Base-by-base conservation (phyloP, 176 grass and related monocot genomes). In the Musa itinerans region DNA sequence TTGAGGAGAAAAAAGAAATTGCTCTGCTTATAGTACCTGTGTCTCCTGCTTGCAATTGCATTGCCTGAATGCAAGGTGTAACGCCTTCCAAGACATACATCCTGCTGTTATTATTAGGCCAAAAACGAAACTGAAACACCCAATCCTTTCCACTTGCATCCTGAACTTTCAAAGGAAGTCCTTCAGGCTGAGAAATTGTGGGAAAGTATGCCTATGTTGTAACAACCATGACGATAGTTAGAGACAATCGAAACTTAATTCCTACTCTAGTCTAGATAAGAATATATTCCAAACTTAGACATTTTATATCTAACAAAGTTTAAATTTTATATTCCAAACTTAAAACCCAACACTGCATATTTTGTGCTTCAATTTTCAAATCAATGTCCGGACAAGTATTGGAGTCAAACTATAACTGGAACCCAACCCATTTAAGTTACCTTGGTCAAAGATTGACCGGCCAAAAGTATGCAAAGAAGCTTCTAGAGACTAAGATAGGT, bases 11-110 rank as follows among this genome's bases (percentile, higher is more conserved):
- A 43, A 43, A 43, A 6, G 4, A 43, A 43, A 43, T 43, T 6
- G 34, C 34, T 3, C 4, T 43, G 34, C 34, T 43, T 43, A 73
- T 53, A 73, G 52, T 90, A 99, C 95, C 95, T 89, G 90, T 94
- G 69, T 99, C 95, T 5, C 95, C 95, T 54, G 95, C 95, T 84
- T 99, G 95, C 63, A 99, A 85, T 73, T 94, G 88, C 95, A 99
- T 91, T 23, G 95, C 81, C 75, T 94, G 95, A 87, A 94, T 94
- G 71, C 95, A 99, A 81, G 90, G 95, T 62, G 95, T 99, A 19
- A 99, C 90, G 75, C 95, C 95, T 82, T 99, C 95, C 81, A 99
- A 87, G 56, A 99, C 95, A 86, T 99, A 99, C 95, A 99, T 99
- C 58, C 90, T 93, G 83, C 95, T 99, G 81, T 99, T 99, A 82